Evolutionary conservation across 805 yeast genomes (phyloP), one percentile per base, ranked within the genome.

Genomic region (Lipomyces orientalis): DNA sequence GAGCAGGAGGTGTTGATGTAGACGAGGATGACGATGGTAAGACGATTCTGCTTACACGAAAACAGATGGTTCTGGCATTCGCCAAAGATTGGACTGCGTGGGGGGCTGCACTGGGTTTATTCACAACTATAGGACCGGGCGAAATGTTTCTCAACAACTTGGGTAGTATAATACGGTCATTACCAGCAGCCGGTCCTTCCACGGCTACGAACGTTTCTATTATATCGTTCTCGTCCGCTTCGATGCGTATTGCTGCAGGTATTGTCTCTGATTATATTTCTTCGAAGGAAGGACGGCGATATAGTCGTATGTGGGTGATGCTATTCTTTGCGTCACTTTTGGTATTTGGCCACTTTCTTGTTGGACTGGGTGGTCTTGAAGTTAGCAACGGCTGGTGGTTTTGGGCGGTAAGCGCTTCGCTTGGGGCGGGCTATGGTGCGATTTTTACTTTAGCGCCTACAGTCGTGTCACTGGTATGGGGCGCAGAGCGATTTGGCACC

Each of bases 401-500:
- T 70, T 68, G 70, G 65, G 54, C 77, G 4, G 75, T 81, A 1
- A 82, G 91, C 8, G 76, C 84, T 1, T 67, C 89, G 1, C 83
- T 87, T 64, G 98, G 98, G 0, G 75, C 86, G 33, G 81, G 86
- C 5, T 91, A 94, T 75, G 97, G 98, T 39, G 91, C 93, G 0
- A 76, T 91, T 3, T 94, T 91, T 80, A 93, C 98, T 0, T 79
- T 91, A 5, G 90, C 87, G 73, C 98, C 99, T 2, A 90, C 97
- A 0, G 83, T 93, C 14, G 86, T 93, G 16, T 89, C 97, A 1
- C 82, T 88, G 3, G 86, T 90, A 2, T 95, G 97, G 93, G 98
- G 98, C 0, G 84, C 90, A 29, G 93, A 90, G 55, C 84, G 90
- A 43, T 87, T 94, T 78, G 98, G 98, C 0, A 90, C 97, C 1